phyloP scores from a whole-genome alignment of 768 basidiomycete genomes.

The Scleroderma bovista region DNA sequence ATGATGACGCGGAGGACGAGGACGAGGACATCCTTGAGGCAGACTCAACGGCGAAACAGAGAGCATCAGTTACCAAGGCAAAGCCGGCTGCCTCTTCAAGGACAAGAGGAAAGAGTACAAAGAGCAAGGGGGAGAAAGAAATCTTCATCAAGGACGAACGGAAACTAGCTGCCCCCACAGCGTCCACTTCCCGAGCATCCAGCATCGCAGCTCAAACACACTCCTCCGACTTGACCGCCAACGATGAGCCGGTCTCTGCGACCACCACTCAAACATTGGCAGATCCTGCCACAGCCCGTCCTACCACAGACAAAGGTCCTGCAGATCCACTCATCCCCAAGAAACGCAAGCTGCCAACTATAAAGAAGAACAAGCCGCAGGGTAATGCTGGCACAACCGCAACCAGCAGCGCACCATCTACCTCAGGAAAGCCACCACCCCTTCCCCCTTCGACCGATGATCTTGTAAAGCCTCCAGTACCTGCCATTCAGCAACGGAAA shows the following conservation, averaged over 20 bases:
- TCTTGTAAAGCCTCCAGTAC: constrained; percentile 22
- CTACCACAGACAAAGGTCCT: constrained; percentile 18
- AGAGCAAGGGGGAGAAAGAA: constrained; percentile 31
- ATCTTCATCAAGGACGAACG: constrained; percentile 40
- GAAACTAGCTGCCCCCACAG: constrained; percentile 18
- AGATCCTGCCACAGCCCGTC: constrained; percentile 19
- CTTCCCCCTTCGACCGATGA: constrained; percentile 10
- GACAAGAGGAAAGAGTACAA: constrained; percentile 20
- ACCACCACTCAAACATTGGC: background rate
- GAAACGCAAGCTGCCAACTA: constrained; percentile 63
- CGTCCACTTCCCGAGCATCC: constrained; percentile 18
- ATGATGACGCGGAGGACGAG: constrained; percentile 17
- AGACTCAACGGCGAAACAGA: constrained; percentile 17
- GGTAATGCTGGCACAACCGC: constrained; percentile 16
- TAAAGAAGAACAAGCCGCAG: constrained; percentile 57
- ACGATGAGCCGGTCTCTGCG: constrained; percentile 21
- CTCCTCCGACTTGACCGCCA: constrained; percentile 22
- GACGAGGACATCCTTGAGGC: constrained; percentile 24
- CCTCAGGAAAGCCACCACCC: constrained; percentile 16
- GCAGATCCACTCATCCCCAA: constrained; percentile 33
- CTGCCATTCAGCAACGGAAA: constrained; percentile 29
- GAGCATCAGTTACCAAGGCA: constrained; percentile 13
- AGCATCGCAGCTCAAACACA: constrained; percentile 31
- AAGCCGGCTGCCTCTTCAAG: constrained; percentile 17
- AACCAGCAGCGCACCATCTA: constrained; percentile 16